Evolutionary conservation across 2,329 filamentous ascomycete species (phyloP), one percentile per base, ranked within the genome.

Genomic region (Lachnellula subtilissima): DNA sequence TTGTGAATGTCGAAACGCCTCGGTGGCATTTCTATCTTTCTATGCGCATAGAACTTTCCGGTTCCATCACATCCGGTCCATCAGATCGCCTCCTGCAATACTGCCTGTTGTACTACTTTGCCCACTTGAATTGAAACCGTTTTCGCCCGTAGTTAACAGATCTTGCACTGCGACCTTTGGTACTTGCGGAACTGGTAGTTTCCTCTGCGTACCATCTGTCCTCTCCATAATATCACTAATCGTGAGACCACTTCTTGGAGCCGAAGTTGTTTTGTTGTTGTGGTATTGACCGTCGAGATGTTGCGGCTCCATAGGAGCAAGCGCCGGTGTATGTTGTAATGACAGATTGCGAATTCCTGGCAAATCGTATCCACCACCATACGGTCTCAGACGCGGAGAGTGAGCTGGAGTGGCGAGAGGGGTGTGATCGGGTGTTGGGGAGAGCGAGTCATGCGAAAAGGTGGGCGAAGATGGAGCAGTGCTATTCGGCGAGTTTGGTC

Each of bases 391-490:
- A 45, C 94, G 89, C 51, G 94, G 94, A 17, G 92, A 97, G 73
- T 97, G 94, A 45, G 92, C 93, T 4, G 93, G 93, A 5, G 93
- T 99, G 28, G 92, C 93, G 54, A 97, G 85, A n/a, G 93, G 93
- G n/a, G 94, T 97, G 77, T 97, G 92, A 69, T 97, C 93, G 11
- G 93, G 94, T 1, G 93, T 99, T 4, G 93, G 94, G 9, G 93
- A 97, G 48, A 93, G 82, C 11, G 93, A 97, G 73, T 96, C 91
- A 74, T 97, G 91, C 2, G 93, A 97, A 72, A 97, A 96, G 3
- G 92, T 97, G 25, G 93, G 93, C 35, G 93, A 97, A 25, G 93
- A 96, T 19, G 94, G 94, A 48, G 93, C 93, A 2, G 93, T 97
- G 8, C 92, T 97, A 74, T 95, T 91, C 52, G 93, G 94, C 37